Evolutionary conservation across 2,329 filamentous ascomycete genomes (phyloP).

Genomic region (Chaetomium sp.): DNA sequence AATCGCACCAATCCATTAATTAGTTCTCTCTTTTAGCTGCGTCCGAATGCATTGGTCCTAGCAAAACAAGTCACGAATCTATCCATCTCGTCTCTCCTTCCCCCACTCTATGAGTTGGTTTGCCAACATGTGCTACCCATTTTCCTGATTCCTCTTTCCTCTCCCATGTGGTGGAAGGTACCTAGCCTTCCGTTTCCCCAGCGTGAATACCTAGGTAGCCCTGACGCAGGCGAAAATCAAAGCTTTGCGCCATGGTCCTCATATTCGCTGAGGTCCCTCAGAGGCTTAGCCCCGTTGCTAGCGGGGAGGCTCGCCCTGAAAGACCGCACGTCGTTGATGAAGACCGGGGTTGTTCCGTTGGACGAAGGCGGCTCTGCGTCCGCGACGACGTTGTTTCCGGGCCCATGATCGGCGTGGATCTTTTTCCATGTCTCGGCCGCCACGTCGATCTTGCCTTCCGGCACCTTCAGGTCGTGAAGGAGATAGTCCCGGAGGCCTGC

Average conservation of each 20-base stretch:
- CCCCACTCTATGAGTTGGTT: background rate
- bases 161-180: background rate
- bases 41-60: background rate
- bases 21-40: background rate
- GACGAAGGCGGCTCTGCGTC: constrained; percentile 39
- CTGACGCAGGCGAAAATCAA: background rate
- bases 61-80: background rate
- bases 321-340: constrained; percentile 76
- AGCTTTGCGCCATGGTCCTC: constrained; percentile 85
- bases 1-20: background rate
- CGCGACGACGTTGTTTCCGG: constrained; percentile 30
- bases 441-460: constrained; percentile 52
- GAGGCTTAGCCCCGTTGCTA: constrained; percentile 71
- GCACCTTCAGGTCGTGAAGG: constrained; percentile 49
- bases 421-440: constrained; percentile 44
- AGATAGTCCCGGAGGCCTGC: constrained; percentile 56
- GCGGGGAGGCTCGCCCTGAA: constrained; percentile 78
- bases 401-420: constrained; percentile 40
- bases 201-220: background rate
- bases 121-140: background rate
- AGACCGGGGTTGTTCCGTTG: constrained; percentile 57
- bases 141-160: background rate
- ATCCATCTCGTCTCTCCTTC: background rate
- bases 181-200: background rate
- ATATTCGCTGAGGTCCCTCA: constrained; percentile 78